phyloP scores from a whole-genome alignment of 106 monocot genomes.

The Platanthera guangdongensis region DNA sequence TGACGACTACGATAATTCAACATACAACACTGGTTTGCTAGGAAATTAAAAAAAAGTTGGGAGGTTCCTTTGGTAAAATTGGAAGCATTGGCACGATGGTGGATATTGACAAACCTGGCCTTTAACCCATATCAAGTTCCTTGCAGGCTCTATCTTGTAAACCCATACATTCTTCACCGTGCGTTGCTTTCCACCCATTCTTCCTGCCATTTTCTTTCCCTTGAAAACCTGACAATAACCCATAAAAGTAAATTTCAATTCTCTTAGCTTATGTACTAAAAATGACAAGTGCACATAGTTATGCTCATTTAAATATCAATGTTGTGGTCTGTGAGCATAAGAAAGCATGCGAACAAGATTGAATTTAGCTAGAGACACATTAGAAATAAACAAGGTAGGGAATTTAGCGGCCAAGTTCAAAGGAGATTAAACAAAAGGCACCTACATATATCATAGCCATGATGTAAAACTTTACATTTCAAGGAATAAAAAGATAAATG shows the following conservation, averaged over 20 bases:
- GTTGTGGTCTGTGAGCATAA: neutral
- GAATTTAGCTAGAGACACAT: neutral
- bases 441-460: neutral
- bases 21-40: too few relatives aligned
- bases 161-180: conserved; percentile 79
- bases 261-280: neutral
- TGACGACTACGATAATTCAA: too few relatives aligned
- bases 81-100: neutral
- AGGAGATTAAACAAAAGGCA: neutral
- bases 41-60: neutral
- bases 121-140: conserved; percentile 74
- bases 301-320: neutral
- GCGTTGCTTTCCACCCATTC: conserved; percentile 53
- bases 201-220: conserved; percentile 77
- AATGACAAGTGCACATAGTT: neutral
- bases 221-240: conserved; percentile 48
- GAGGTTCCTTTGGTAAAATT: neutral
- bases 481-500: neutral
- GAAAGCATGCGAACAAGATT: neutral
- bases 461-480: neutral
- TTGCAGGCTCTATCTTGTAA: conserved; percentile 71
- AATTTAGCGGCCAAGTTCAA: neutral
- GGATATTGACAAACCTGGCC: conserved; percentile 43
- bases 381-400: neutral
- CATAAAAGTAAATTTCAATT: neutral